These are phyloP conservation scores for Cystobasidiaceae sp. DNA, from an alignment of 1,284 basidiomycete genomes.

Conservation along the genomic window DNA sequence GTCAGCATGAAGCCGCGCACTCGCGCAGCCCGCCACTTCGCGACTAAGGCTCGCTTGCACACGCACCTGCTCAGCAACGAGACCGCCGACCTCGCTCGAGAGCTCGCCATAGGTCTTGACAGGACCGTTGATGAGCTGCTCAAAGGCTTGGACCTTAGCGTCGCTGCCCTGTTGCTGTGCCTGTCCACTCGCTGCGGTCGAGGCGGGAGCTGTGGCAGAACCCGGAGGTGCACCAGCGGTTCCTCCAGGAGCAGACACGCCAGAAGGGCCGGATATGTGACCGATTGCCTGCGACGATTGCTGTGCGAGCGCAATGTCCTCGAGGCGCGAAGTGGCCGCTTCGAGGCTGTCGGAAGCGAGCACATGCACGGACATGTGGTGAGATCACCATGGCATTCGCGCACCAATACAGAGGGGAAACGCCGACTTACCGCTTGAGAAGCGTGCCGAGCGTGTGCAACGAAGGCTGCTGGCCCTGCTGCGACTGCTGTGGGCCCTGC, in stretches of 20 bases:
- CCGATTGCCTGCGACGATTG: constrained; percentile 29
- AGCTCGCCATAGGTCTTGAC: constrained; percentile 68
- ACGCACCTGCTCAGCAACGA: constrained; percentile 71
- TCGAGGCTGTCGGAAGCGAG: constrained; percentile 57
- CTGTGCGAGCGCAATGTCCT: constrained; percentile 69
- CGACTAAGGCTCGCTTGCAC: neutral
- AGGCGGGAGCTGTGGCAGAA: constrained; percentile 48
- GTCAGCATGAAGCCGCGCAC: neutral
- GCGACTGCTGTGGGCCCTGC: neutral
- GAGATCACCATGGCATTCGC: neutral
- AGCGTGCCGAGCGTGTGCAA: constrained; percentile 31
- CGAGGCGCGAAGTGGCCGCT: constrained; percentile 88
- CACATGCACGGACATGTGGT: neutral
- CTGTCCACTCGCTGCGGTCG: constrained; percentile 47
- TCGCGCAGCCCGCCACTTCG: neutral
- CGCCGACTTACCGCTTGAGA: constrained; percentile 29
- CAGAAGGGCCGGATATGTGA: constrained; percentile 41
- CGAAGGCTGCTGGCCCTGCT: neutral
- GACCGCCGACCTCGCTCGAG: constrained; percentile 66
- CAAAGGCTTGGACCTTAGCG: constrained; percentile 60
- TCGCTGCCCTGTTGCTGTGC: no score
- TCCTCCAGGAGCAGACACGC: constrained; percentile 47
- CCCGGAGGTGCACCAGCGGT: constrained; percentile 46
- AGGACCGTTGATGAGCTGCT: constrained; percentile 65
- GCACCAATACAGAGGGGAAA: neutral